Conservation (phyloP, 345 rosid genomes). For the Euclidium syriacum region DNA sequence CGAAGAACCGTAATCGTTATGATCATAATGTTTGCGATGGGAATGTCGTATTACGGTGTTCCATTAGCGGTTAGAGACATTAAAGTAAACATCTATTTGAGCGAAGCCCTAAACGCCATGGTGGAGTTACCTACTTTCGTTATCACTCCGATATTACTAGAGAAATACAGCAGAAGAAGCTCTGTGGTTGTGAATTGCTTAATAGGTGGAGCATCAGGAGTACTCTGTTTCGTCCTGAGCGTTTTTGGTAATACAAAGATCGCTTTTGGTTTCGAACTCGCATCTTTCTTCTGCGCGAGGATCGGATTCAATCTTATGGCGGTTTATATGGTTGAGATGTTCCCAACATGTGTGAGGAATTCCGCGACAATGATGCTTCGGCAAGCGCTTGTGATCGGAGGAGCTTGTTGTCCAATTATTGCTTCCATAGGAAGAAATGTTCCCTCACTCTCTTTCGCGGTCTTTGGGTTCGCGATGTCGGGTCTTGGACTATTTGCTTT, state of each 20-base stretch:
- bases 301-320: slow-evolving; percentile 35
- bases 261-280: slow-evolving; percentile 39
- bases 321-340: slow-evolving; percentile 44
- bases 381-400: slow-evolving; percentile 34
- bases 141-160: slow-evolving; percentile 33
- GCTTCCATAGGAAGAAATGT: slow-evolving; percentile 25
- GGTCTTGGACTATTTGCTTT: slow-evolving; percentile 26
- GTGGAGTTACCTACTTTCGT: slow-evolving; percentile 36
- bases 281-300: slow-evolving; percentile 46
- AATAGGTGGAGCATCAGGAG: slow-evolving; percentile 34
- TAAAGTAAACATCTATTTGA: slow-evolving; percentile 36
- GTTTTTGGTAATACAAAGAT: not conserved
- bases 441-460: slow-evolving; percentile 25
- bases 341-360: slow-evolving; percentile 51
- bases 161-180: slow-evolving; percentile 29
- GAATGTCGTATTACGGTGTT: slow-evolving; percentile 45
- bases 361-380: slow-evolving; percentile 38
- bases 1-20: slow-evolving; percentile 21
- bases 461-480: slow-evolving; percentile 25
- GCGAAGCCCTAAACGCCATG: slow-evolving; percentile 38
- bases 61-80: slow-evolving; percentile 42
- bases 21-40: slow-evolving; percentile 41
- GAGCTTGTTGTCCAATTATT: slow-evolving; percentile 33
- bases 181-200: slow-evolving; percentile 31
- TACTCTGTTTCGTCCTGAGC: slow-evolving; percentile 28